phyloP scores from a whole-genome alignment of 202 grass and related monocot genomes.

The Tripidium arundinaceum region DNA sequence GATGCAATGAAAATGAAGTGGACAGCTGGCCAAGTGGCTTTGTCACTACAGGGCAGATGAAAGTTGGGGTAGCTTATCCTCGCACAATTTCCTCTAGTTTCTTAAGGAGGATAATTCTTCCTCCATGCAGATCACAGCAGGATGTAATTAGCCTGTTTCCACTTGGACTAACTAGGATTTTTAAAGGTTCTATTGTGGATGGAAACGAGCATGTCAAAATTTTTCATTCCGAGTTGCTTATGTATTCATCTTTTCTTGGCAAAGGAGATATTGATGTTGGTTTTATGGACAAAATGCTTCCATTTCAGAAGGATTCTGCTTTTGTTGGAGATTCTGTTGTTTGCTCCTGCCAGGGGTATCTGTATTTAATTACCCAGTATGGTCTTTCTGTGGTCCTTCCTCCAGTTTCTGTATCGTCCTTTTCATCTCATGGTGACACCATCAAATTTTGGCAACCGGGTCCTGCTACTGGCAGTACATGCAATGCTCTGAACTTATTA shows the following conservation, averaged over 20 bases:
- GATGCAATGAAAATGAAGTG: conserved; percentile 34
- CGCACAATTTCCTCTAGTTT: conserved; percentile 23
- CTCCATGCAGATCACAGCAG: conserved; percentile 66
- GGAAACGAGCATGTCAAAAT: conserved; percentile 48
- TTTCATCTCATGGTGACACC: conserved; percentile 35
- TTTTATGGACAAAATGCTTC: conserved; percentile 24
- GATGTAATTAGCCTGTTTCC: conserved; percentile 66
- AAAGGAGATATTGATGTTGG: conserved; percentile 40
- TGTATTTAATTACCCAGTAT: conserved; percentile 80
- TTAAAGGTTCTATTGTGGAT: conserved; percentile 42
- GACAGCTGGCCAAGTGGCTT: conserved; percentile 56
- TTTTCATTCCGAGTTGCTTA: conserved; percentile 54
- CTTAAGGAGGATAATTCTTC: conserved; percentile 66
- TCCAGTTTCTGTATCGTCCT: conserved; percentile 55
- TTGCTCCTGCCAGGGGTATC: conserved; percentile 73
- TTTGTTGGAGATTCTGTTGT: conserved; percentile 59
- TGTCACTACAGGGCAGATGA: conserved; percentile 34
- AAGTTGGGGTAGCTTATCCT: conserved; percentile 32
- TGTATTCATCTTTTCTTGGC: conserved; percentile 36
- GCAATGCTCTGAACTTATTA: conserved; percentile 45
- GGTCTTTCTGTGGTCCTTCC: conserved; percentile 82
- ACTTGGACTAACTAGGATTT: conserved; percentile 71
- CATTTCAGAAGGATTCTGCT: conserved; percentile 47
- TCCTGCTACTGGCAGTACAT: conserved; percentile 33
- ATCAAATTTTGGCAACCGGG: conserved; percentile 52